Base-by-base conservation (phyloP, 805 yeast genomes). In the Allodekkera sacchari region DNA sequence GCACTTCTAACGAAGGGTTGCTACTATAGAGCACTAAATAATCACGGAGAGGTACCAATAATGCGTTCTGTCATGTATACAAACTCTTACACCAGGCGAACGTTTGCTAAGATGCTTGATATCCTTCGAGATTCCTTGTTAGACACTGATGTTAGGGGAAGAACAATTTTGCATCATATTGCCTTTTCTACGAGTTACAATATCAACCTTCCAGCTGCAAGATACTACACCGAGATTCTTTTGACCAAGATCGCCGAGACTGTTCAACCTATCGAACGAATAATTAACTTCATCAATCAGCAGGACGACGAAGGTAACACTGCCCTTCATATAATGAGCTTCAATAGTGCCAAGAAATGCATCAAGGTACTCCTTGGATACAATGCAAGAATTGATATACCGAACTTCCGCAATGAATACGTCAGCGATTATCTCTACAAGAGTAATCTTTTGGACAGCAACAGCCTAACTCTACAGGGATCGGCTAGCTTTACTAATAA, bases 101-200 rank as follows among this genome's bases (percentile, higher is more conserved):
- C 89, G 11, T 89, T 92, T 48, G 81, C 92, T 4, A 71, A 69
- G 41, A 71, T 89, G 3, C 70, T 85, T 30, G 92, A 83, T 33
- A 60, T 87, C 28, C 64, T 92, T 31, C 77, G 78, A 37, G 79
- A 77, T 34, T 79, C 92, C 7, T 65, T 84, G n/a, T 74, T 83
- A 41, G 82, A 80, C 51, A 66, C 81, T 7, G 97, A 92, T 57
- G 60, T 66, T 7, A 68, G 71, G 32, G 77, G 76, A 12, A 74
- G 83, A 44, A 85, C 95, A 0, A 77, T 94, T 0, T 59, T 92
- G 30, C 98, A 92, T 52, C 92, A 87, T 52, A 77, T 89, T 36
- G 83, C 89, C 16, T 69, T 63, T 44, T 74, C 79, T 37, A 77
- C 83, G 20, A 68, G 74, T 30, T 67, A 77, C n/a, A 64, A 68